Base-by-base conservation (phyloP, 2,329 filamentous ascomycete species). In the Stemphylium lycopersici region DNA sequence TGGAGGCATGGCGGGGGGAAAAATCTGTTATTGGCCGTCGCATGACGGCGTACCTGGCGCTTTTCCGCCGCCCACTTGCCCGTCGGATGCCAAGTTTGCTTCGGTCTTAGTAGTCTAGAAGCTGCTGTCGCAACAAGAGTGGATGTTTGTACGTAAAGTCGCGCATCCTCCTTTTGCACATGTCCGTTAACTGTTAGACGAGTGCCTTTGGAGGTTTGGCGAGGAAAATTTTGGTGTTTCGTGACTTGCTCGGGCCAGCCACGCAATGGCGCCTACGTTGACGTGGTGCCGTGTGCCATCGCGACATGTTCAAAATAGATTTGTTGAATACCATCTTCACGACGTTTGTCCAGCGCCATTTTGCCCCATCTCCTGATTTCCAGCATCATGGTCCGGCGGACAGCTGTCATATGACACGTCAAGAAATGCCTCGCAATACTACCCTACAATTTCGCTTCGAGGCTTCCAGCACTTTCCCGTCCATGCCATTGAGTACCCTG, bases 71-170 rank as follows among this genome's bases (percentile, higher is more conserved):
- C 24, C 29, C 1, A 43, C 46, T 57, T 59, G 57, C 57, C 57
- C 57, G 54, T 51, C 50, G 46, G 49, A 48, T 54, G 50, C 46
- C 43, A 45, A 52, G 22, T 29, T 50, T 57, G 43, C 43, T 15
- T 6, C 20, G 18, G 38, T 42, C 7, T 24, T 50, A 29, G 34
- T 55, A 37, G 47, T 55, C 59, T 57, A 59, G 59, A 62, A 38
- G 34, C 42, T 56, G 52, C 36, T 54, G 46, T 11, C 20, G 32
- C 33, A 16, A 16, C 33, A 36, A 29, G 41, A 54, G 61, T 60
- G 61, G 59, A 63, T 63, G 61, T 45, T 63, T 62, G 61, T 63
- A 63, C 61, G 61, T 63, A 63, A 63, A 57, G 40, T 34, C 26
- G 18, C 34, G 15, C 20, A 38, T 36, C 37, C 13, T 22, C 33